Evolutionary conservation across 179 eudicot genomes (phyloP), one percentile per base, ranked within the genome.

Genomic region (Vitellaria paradoxa): DNA sequence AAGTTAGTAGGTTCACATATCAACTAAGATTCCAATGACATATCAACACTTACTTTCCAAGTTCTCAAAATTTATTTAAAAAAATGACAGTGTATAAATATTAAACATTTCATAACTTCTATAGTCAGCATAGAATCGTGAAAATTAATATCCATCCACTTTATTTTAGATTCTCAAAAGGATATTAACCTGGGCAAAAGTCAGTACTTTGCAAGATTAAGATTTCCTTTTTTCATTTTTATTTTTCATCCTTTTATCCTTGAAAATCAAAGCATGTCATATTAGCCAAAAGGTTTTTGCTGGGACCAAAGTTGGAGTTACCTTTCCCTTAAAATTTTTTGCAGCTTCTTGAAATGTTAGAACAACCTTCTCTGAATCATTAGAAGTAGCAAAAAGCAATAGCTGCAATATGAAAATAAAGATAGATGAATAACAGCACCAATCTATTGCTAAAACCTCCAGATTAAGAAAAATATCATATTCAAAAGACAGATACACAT

Each of bases 291-390:
- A 64, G 15, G 60, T 18, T 50, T 49, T 11, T 70, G 2, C 60
- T 3, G 70, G 0, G 9, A 64, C 20, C 5, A 17, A 47, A 64
- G 14, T 24, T 20, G 14, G 23, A 59, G 13, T 76, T 86, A 95
- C 99, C 97, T 95, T 91, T 72, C 92, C 95, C 83, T 89, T 93
- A 75, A 91, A 89, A 21, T 46, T 30, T 82, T 86, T 89, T 74
- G 98, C 95, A n/a, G 89, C 91, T 67, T 93, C 98, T 77, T 81
- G 85, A 76, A 89, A 88, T 74, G 84, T 72, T 65, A 86, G 84
- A 65, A 86, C 49, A 69, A 86, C 84, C 79, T 88, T 87, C 68
- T 79, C 86, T 7, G 91, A 82, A 42, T 89, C 91, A 50, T 85
- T 87, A 59, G 83, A 81, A 56, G 87, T 57, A 72, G 97, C 86